Evolutionary conservation across 805 yeast genomes (phyloP).

Genomic region (Blastobotrys chiropterorum): DNA sequence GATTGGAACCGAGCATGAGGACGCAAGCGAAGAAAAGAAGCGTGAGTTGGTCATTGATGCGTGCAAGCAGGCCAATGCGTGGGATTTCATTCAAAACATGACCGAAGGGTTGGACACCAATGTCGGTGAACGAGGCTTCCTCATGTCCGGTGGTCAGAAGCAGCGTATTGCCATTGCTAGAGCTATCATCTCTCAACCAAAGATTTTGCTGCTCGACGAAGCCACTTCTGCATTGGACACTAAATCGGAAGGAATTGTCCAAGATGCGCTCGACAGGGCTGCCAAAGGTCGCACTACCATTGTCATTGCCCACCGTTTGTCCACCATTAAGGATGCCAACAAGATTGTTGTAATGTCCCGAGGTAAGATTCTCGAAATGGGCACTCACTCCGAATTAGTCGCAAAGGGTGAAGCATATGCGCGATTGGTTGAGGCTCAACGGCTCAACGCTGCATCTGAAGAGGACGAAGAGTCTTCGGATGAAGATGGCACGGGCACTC

Average conservation of each 20-base stretch:
- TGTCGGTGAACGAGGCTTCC: constrained; percentile 52
- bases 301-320: constrained; percentile 52
- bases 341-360: constrained; percentile 45
- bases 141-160: constrained; percentile 65
- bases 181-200: constrained; percentile 58
- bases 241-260: constrained; percentile 37
- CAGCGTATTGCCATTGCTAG: constrained; percentile 69
- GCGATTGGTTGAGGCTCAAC: constrained; percentile 34
- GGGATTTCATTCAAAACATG: constrained; percentile 43
- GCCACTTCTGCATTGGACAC: constrained; percentile 59
- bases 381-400: constrained; percentile 35
- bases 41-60: constrained; percentile 33
- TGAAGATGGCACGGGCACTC: constrained; percentile 15
- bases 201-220: constrained; percentile 54
- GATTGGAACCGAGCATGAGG: constrained; percentile 61
- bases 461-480: constrained; percentile 15
- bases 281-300: constrained; percentile 41
- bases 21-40: constrained; percentile 34
- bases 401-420: constrained; percentile 26
- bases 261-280: constrained; percentile 36
- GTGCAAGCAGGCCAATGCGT: constrained; percentile 35
- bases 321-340: constrained; percentile 52
- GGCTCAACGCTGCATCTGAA: constrained; percentile 17
- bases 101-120: constrained; percentile 82
- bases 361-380: constrained; percentile 46